Evolutionary conservation across 2,329 filamentous ascomycete species (phyloP).

Genomic region (Macrophomina tecta): DNA sequence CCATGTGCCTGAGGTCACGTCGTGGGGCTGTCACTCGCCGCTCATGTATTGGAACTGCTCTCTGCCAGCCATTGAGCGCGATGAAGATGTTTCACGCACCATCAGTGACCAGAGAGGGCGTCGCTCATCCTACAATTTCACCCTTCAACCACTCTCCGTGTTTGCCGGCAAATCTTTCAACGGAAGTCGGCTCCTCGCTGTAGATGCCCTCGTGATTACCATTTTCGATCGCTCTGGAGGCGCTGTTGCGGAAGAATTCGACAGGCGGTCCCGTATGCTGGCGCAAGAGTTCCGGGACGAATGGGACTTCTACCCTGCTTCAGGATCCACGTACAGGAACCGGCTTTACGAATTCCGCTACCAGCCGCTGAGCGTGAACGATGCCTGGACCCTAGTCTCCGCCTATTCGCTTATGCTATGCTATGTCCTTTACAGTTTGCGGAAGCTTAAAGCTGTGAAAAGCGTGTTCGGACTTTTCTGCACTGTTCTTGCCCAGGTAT

Average conservation of each 20-base stretch:
- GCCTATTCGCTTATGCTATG: slow-evolving; percentile 69
- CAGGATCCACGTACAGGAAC: slow-evolving; percentile 61
- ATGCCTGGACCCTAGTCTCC: slow-evolving; percentile 67
- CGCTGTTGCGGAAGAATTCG: slow-evolving; percentile 69
- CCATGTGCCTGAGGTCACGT: slow-evolving; percentile 15
- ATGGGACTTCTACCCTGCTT: slow-evolving; percentile 70
- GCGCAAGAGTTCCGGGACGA: slow-evolving; percentile 56
- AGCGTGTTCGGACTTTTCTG: slow-evolving; percentile 75
- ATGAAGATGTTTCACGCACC: slow-evolving; percentile 69
- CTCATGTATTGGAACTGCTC: slow-evolving; percentile 80
- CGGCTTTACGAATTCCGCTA: slow-evolving; percentile 81
- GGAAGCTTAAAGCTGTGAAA: slow-evolving; percentile 75
- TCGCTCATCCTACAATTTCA: slow-evolving; percentile 73
- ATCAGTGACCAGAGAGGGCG: slow-evolving; percentile 69
- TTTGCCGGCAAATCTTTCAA: slow-evolving; percentile 82
- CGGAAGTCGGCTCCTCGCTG: slow-evolving; percentile 69
- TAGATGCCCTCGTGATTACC: slow-evolving; percentile 79
- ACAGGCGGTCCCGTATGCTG: slow-evolving; percentile 62
- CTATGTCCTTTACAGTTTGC: slow-evolving; percentile 72
- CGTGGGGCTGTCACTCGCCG: slow-evolving; percentile 83
- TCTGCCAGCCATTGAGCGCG: slow-evolving; percentile 61
- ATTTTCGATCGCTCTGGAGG: slow-evolving; percentile 72
- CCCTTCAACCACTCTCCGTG: slow-evolving; percentile 77
- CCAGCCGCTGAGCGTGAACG: slow-evolving; percentile 71
- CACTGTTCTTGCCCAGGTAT: slow-evolving; percentile 69